These are phyloP conservation scores for Coccomyxa sp. DNA, from an alignment of 139 green algal genomes.

Conservation along the genomic window DNA sequence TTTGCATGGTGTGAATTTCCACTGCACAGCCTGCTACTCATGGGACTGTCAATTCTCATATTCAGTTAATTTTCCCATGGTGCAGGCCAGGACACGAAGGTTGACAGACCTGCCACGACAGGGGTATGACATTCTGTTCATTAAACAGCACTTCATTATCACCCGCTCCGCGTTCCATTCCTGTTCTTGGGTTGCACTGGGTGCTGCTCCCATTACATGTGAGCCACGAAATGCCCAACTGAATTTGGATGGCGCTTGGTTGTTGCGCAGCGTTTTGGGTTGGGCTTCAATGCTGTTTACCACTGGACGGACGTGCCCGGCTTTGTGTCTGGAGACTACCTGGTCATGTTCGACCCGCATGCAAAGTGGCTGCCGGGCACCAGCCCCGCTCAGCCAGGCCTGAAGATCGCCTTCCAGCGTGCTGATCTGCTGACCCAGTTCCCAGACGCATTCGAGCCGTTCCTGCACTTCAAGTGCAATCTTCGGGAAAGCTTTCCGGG, in stretches of 20 bases:
- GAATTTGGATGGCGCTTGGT: neutral
- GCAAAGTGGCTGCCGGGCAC: conserved; percentile 55
- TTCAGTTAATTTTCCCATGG: conserved; percentile 29
- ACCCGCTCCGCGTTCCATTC: neutral
- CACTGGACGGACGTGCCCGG: conserved; percentile 72
- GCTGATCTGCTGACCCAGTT: conserved; percentile 60
- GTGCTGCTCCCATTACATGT: conserved; percentile 1
- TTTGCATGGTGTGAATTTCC: no score
- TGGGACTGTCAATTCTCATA: no score
- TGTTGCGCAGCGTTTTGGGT: conserved; percentile 39
- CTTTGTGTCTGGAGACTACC: conserved; percentile 66
- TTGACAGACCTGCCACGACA: conserved; percentile 52
- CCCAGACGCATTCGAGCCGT: conserved; percentile 66
- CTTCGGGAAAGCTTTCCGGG: conserved; percentile 36
- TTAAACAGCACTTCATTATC: neutral
- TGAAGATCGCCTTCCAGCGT: conserved; percentile 64
- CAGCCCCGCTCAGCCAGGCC: conserved; percentile 44
- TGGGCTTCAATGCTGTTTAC: conserved; percentile 77
- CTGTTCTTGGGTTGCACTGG: neutral
- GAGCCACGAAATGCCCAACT: neutral
- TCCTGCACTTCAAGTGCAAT: conserved; percentile 62
- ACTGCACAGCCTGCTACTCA: no score
- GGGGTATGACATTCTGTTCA: conserved; percentile 7
- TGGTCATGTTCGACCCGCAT: conserved; percentile 81
- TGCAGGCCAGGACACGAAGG: conserved; percentile 74